These are phyloP conservation scores for Chiua virens DNA, from an alignment of 768 basidiomycete species.

Conservation along the genomic window DNA sequence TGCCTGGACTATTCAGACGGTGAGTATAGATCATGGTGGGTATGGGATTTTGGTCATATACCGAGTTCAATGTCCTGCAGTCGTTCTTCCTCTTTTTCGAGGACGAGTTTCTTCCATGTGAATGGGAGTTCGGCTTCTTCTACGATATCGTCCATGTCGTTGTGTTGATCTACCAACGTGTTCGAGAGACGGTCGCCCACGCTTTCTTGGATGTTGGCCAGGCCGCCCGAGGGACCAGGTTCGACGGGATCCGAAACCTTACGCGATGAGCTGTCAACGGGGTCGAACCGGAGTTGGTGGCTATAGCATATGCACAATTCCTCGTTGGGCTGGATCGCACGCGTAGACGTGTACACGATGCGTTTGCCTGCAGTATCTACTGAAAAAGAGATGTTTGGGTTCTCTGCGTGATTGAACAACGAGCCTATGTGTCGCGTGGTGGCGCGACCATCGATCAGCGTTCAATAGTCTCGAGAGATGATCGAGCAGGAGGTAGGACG, in stretches of 20 bases:
- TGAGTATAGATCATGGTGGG: background rate
- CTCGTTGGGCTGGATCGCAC: constrained; percentile 55
- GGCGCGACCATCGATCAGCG: background rate
- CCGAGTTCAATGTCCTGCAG: constrained; percentile 47
- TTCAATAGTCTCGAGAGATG: no score
- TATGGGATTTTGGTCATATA: background rate
- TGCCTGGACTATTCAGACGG: constrained; percentile 49
- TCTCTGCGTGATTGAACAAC: constrained; percentile 73
- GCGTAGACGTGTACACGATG: constrained; percentile 61
- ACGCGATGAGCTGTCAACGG: constrained; percentile 25
- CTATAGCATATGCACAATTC: constrained; percentile 83
- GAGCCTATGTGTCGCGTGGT: constrained; percentile 53
- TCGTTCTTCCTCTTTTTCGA: constrained; percentile 62
- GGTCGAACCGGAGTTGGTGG: constrained; percentile 64
- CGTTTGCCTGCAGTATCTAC: constrained; percentile 53
- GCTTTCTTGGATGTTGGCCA: constrained; percentile 5
- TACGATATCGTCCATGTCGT: constrained; percentile 42
- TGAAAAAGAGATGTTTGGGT: constrained; percentile 69
- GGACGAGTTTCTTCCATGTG: constrained; percentile 53
- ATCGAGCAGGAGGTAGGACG: no score
- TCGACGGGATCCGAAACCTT: background rate
- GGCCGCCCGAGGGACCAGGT: constrained; percentile 6
- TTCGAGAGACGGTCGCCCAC: background rate
- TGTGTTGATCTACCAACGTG: background rate
- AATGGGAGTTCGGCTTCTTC: constrained; percentile 67